Conservation (phyloP, 108 stramenopile species). For the Nannochloropsis oceanica region DNA sequence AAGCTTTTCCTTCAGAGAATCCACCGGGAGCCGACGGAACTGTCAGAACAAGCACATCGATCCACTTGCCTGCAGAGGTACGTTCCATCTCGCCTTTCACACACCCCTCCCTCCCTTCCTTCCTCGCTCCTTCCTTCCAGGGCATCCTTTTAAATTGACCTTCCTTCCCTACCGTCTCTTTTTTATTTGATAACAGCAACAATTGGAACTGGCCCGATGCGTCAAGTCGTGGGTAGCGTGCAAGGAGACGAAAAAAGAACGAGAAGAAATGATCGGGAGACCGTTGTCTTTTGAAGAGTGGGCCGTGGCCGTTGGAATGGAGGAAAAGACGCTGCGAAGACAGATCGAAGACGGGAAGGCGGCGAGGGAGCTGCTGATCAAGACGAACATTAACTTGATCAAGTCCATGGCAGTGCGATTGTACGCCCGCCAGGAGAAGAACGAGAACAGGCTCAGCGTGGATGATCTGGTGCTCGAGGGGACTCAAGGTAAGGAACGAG, state of each 20-base stretch:
- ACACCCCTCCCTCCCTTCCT: not conserved
- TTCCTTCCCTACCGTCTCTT: not conserved
- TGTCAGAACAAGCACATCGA: not conserved
- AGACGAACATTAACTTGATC: constrained; percentile 82
- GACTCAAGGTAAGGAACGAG: constrained; percentile 71
- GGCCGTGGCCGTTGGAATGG: not conserved
- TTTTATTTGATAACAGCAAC: not conserved
- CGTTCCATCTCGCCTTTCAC: not conserved
- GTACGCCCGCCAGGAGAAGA: constrained; percentile 16
- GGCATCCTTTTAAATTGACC: not conserved
- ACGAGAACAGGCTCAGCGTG: constrained; percentile 61
- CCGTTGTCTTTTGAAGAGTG: not conserved
- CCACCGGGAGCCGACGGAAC: not conserved
- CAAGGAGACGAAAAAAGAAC: not conserved
- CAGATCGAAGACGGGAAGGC: constrained; percentile 1
- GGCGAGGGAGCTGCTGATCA: constrained; percentile 73
- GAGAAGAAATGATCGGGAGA: not conserved
- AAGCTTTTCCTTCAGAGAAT: not conserved
- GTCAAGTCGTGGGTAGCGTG: not conserved
- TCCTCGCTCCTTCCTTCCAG: not conserved
- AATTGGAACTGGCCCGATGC: not conserved
- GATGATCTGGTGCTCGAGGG: constrained; percentile 88
- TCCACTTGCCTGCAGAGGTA: not conserved
- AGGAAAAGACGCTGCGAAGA: not conserved
- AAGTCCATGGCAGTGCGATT: constrained; percentile 69